Base-by-base conservation (phyloP, 2,329 filamentous ascomycete species). In the Aspergillus melleus region DNA sequence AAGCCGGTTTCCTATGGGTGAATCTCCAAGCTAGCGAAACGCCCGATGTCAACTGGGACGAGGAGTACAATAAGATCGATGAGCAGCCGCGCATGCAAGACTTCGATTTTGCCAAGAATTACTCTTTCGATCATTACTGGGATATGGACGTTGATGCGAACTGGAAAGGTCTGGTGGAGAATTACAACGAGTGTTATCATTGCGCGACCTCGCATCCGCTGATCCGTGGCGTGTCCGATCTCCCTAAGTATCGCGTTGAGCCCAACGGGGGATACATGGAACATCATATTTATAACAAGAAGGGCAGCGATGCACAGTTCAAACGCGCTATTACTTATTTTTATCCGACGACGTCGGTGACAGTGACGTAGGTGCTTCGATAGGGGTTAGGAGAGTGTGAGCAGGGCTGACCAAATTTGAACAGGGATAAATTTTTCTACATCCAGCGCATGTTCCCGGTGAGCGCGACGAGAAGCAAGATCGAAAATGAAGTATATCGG, bases 181-280 rank as follows among this genome's bases (percentile, higher is more conserved):
- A 88, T 74, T 88, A 86, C 77, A 88, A 88, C 69, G 85, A 74
- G 54, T 87, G 84, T 70, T 88, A 87, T 64, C 84, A 87, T 75
- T 86, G 84, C 76, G 79, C 80, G 58, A 82, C 80, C 0, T 80
- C 83, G 2, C 84, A 86, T 65, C 84, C 85, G 1, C 82, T 84
- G 55, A 81, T 86, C 26, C 77, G 81, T 5, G 75, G 76, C 39
- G 76, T 86, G 11, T 79, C 83, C 50, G 81, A 86, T 61, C 79
- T 87, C 53, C 77, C 80, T 60, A 80, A 80, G 4, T 87, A 86
- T 72, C 71, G 74, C 49, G 81, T 84, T 56, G 74, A 81, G 64
- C 80, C 79, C 44, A 77, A 78, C 59, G 76, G 73, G 14, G 76
- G 72, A 1, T 76, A 81, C 62, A 83, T 85, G 57, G 75, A 81